Conservation (phyloP, 2,329 filamentous ascomycete species). For the Didymosphaeria variabile region DNA sequence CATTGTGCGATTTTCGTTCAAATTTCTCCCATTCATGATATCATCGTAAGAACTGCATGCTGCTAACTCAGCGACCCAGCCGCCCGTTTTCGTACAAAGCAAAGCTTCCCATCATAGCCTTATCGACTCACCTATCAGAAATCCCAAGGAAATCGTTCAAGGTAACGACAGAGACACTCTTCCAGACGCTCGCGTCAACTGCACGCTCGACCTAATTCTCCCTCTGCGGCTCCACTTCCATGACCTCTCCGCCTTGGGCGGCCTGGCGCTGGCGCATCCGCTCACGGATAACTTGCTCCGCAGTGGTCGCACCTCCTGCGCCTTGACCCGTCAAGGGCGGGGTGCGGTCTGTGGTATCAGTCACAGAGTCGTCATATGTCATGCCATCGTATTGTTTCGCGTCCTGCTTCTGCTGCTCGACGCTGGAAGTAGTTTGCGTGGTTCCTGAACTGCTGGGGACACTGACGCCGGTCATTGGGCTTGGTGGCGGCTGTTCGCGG, state of each 20-base stretch:
- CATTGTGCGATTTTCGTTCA: background rate
- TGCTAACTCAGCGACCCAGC: slow-evolving; percentile 8
- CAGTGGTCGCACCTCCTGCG: slow-evolving; percentile 60
- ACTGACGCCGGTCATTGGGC: slow-evolving; percentile 44
- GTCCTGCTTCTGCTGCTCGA: slow-evolving; percentile 51
- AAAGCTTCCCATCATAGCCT: slow-evolving; percentile 4
- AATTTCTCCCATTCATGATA: slow-evolving; percentile 8
- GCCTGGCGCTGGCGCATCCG: slow-evolving; percentile 41
- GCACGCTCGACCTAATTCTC: slow-evolving; percentile 24
- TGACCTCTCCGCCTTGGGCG: slow-evolving; percentile 27
- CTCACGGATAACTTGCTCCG: slow-evolving; percentile 71
- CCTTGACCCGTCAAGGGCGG: slow-evolving; percentile 40
- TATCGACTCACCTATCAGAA: slow-evolving; percentile 11
- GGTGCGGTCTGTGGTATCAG: slow-evolving; percentile 51
- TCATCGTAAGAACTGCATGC: slow-evolving; percentile 12
- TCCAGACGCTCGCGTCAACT: background rate
- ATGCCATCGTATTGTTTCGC: slow-evolving; percentile 57
- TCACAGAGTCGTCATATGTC: slow-evolving; percentile 54
- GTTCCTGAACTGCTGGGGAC: slow-evolving; percentile 38
- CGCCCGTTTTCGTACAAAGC: slow-evolving; percentile 6
- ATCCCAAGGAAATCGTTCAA: slow-evolving; percentile 1
- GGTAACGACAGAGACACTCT: slow-evolving; percentile 16
- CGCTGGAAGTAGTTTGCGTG: slow-evolving; percentile 40
- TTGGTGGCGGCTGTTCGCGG: slow-evolving; percentile 41
- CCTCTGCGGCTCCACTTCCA: slow-evolving; percentile 34